A percentile compares a stretch with the other conserved stretches of the same genome.
These are phyloP conservation scores for Diaporthe citrichinensis DNA, from an alignment of 2,329 filamentous ascomycete genomes.

Conservation along the genomic window DNA sequence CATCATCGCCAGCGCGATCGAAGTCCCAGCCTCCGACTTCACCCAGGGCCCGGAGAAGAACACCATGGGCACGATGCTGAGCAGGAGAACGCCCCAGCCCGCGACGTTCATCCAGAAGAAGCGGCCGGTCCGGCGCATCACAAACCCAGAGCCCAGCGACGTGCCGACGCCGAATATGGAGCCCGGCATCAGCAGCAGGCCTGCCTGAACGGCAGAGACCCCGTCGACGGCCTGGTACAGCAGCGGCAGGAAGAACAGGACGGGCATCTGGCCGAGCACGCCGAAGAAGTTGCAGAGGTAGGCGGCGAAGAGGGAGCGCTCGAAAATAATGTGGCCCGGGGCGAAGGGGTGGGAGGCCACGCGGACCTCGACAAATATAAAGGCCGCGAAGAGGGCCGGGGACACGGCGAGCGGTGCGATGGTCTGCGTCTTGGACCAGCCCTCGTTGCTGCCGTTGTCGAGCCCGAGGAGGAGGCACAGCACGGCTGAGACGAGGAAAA, in stretches of 20 bases:
- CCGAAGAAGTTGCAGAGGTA: constrained; percentile 82
- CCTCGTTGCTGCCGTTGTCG: constrained; percentile 80
- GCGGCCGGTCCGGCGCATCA: constrained; percentile 79
- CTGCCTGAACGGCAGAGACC: constrained; percentile 73
- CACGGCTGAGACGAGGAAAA: constrained; percentile 52
- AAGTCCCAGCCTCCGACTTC: constrained; percentile 65
- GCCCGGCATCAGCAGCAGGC: constrained; percentile 75
- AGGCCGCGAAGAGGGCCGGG: constrained; percentile 73
- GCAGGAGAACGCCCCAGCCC: constrained; percentile 66
- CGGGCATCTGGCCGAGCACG: constrained; percentile 68
- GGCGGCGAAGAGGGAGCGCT: constrained; percentile 74
- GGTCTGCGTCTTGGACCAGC: constrained; percentile 74
- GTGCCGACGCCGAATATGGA: constrained; percentile 73
- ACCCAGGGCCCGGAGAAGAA: constrained; percentile 68
- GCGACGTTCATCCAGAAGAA: constrained; percentile 79
- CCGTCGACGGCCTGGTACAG: constrained; percentile 82
- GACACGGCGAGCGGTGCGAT: constrained; percentile 70
- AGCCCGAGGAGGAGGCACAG: constrained; percentile 75
- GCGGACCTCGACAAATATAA: constrained; percentile 77
- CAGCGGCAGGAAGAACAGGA: constrained; percentile 81
- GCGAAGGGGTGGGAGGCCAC: constrained; percentile 81
- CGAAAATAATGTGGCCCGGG: constrained; percentile 80
- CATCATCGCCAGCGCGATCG: constrained; percentile 68
- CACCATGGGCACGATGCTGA: constrained; percentile 69
- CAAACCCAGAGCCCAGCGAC: constrained; percentile 73